Evolutionary conservation across 805 yeast genomes (phyloP), one percentile per base, ranked within the genome.

Genomic region (Candida bentonensis): DNA sequence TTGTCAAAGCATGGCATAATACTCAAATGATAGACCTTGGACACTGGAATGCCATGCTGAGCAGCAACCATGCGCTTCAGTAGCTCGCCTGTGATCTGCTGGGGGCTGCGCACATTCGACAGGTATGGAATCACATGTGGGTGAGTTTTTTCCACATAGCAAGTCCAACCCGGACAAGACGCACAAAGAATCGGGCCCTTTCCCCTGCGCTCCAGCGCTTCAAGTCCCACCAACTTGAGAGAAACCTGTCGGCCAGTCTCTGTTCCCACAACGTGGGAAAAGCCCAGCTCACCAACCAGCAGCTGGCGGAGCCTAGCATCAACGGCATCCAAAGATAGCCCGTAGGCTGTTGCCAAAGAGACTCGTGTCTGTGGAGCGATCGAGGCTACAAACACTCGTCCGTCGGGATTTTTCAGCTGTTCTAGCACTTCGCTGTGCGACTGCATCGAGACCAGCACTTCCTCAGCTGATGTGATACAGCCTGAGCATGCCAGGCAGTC

Each of bases 1-100:
- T 92, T 92, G 61, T 92, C 98, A 60, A 92, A 92, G 55, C 97
- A 89, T 1, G 98, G 97, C 97, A 89, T 89, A 20, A 92, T 68
- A 4, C 92, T 74, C 44, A 92, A 63, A 59, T 89, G 96, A 57
- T 85, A 92, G 0, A 87, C 63, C 2, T 72, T 54, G 0, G 65
- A 56, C 13, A 54, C 45, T 3, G 51, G 22, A 0, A 61, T 49
- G 2, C 57, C 51, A 11, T 66, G 56, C 15, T 69, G 68, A n/a
- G 47, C 46, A 11, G 67, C 57, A 20, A 60, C 63, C 21, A 78
- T 56, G 15, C 68, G 60, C 58, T 88, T 88, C 43, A 89, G 60
- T 21, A 88, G 51, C 17, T 77, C 66, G 0, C 97, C 97, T 0
- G 96, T 85, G 43, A 89, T 81, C 58, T 86, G 96, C 62, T 89